Evolutionary conservation across 140 eudicot genomes (phyloP), one percentile per base, ranked within the genome.

Genomic region (Bidens hawaiensis): DNA sequence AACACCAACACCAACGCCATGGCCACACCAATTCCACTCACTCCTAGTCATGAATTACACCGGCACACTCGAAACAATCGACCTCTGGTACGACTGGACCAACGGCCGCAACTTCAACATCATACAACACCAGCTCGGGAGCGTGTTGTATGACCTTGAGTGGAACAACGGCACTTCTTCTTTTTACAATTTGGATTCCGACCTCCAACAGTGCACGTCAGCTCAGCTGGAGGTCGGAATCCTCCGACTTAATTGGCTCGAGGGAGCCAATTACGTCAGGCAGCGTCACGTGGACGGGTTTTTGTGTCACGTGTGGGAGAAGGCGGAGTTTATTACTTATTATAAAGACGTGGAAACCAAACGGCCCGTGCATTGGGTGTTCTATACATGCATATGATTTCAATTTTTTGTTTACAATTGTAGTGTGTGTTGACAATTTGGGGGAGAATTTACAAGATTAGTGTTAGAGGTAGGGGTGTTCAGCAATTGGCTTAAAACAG

Each of bases 151-250:
- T 62, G 88, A 85, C 53, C 74, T 82, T 5, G 95, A 88, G 68
- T 85, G 94, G 96, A 85, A 80, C 68, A 88, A 88, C 57, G 96
- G 90, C 33, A 85, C 96, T 3, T 76, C 87, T 0, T 87, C 78
- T 53, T 53, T 6, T 17, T 81, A 83, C 73, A 77, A 80, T 0
- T 45, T 71, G 9, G 78, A 73, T 74, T 52, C 76, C 61, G 57
- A 51, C 67, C 64, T 58, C 6, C 38, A n/a, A n/a, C n/a, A 47
- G 25, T 88, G 95, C 69, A 8, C 76, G 13, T 58, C 82, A 1
- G 27, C 55, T 1, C 82, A 82, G 66, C 49, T 82, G 13, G 81
- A 63, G 0, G 85, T 85, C 18, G 88, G 96, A 13, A 85, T 88
- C 24, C 82, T 88, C 25, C 82, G 96, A 5, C 96, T 88, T 24